Evolutionary conservation across 768 basidiomycete species (phyloP).

Genomic region (Coprinellus aureogranulatus): DNA sequence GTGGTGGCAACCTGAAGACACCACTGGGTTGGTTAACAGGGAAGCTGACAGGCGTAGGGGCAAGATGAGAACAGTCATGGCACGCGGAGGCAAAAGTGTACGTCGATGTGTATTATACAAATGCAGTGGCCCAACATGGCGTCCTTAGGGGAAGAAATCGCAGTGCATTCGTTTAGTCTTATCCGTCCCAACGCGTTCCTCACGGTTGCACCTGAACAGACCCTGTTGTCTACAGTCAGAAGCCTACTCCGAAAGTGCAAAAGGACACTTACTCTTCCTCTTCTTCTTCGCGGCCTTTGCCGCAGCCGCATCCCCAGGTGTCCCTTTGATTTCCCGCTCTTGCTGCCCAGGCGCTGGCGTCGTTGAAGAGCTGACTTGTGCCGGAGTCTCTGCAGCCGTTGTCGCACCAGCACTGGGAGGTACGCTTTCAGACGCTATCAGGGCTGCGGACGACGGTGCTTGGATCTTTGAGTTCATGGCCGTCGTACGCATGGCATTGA

Average conservation of each 20-base stretch:
- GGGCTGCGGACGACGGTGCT: slow-evolving; percentile 39
- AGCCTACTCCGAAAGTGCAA: too few species aligned
- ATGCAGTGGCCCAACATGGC: too few species aligned
- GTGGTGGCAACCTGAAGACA: slow-evolving; percentile 60
- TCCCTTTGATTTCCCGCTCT: slow-evolving; percentile 30
- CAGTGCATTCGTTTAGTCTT: too few species aligned
- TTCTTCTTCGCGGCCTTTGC: slow-evolving; percentile 69
- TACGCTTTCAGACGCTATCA: slow-evolving; percentile 15
- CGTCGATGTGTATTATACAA: too few species aligned
- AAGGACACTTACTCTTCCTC: slow-evolving; percentile 59
- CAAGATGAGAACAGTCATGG: too few species aligned
- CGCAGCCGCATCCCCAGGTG: slow-evolving; percentile 38
- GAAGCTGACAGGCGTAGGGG: slow-evolving; percentile 65
- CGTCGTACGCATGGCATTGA: slow-evolving; percentile 79
- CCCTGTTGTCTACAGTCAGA: too few species aligned
- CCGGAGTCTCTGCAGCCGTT: slow-evolving; percentile 30
- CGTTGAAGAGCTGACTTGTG: slow-evolving; percentile 33
- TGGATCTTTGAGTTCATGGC: slow-evolving; percentile 64
- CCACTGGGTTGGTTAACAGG: slow-evolving; percentile 80
- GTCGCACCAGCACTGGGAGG: too few species aligned
- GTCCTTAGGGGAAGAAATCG: too few species aligned
- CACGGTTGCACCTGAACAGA: too few species aligned
- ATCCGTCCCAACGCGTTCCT: too few species aligned
- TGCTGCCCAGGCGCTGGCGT: slow-evolving; percentile 41
- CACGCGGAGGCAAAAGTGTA: too few species aligned